These are phyloP conservation scores for Neonectria magnoliae DNA, from an alignment of 2,329 filamentous ascomycete species.

Conservation along the genomic window DNA sequence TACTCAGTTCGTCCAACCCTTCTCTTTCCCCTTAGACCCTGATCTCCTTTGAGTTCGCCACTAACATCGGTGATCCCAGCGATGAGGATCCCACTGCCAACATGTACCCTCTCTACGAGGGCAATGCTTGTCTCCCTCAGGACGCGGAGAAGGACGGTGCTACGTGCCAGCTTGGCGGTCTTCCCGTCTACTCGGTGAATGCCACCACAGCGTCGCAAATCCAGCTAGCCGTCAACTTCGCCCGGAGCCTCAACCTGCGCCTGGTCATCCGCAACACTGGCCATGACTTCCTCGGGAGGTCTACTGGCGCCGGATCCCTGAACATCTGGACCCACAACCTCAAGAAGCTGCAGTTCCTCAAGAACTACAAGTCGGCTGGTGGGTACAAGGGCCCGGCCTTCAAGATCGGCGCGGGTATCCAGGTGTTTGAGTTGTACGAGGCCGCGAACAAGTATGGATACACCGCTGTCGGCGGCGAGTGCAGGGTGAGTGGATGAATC, in stretches of 20 bases:
- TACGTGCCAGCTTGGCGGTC: slow-evolving; percentile 52
- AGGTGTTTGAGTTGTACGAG: slow-evolving; percentile 62
- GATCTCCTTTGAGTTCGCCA: not conserved
- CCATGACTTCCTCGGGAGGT: slow-evolving; percentile 63
- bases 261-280: slow-evolving; percentile 59
- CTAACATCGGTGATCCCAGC: slow-evolving; percentile 23
- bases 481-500: slow-evolving; percentile 42
- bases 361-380: slow-evolving; percentile 36
- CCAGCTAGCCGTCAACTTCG: slow-evolving; percentile 58
- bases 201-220: slow-evolving; percentile 54
- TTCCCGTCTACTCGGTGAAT: slow-evolving; percentile 54
- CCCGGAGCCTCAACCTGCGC: slow-evolving; percentile 54
- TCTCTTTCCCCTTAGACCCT: not conserved
- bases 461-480: slow-evolving; percentile 63
- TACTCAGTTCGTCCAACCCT: slow-evolving; percentile 25
- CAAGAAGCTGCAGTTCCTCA: slow-evolving; percentile 48
- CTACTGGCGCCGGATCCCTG: slow-evolving; percentile 66
- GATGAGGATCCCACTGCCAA: slow-evolving; percentile 23
- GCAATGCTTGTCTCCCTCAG: slow-evolving; percentile 47
- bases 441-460: slow-evolving; percentile 57
- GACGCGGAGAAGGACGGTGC: slow-evolving; percentile 33
- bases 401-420: slow-evolving; percentile 64
- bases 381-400: slow-evolving; percentile 58
- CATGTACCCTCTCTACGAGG: slow-evolving; percentile 53
- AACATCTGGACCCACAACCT: slow-evolving; percentile 67